Conservation (phyloP, 768 basidiomycete genomes). For the Suillus lakei region DNA sequence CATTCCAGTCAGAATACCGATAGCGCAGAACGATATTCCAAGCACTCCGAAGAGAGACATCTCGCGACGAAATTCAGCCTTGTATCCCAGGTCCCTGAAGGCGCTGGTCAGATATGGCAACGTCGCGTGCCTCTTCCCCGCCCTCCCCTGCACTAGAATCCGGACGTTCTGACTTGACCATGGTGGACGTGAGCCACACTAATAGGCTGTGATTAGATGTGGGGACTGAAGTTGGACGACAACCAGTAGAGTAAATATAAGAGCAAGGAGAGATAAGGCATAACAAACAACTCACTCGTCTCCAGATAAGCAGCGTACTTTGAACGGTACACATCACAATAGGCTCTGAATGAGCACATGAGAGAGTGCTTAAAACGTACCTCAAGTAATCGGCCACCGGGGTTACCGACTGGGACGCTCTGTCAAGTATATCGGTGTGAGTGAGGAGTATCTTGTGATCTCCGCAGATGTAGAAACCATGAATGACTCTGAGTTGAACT, state of each 20-base stretch:
- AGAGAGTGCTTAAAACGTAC: background rate
- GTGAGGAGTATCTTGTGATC: background rate
- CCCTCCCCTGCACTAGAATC: background rate
- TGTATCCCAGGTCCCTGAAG: conserved; percentile 58
- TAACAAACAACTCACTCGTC: background rate
- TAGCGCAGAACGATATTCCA: conserved; percentile 63
- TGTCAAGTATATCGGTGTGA: background rate
- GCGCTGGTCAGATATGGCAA: conserved; percentile 41
- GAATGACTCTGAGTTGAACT: background rate
- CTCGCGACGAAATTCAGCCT: conserved; percentile 57
- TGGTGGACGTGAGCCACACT: background rate
- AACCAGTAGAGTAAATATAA: background rate
- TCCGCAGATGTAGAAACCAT: background rate
- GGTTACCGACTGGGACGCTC: background rate
- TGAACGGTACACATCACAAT: background rate
- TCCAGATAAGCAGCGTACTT: background rate
- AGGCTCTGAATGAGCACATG: background rate
- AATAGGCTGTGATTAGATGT: background rate
- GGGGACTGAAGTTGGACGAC: background rate
- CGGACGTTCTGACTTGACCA: background rate
- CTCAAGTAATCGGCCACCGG: background rate
- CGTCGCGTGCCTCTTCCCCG: background rate
- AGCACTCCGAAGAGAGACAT: conserved; percentile 64
- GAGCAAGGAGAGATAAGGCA: background rate
- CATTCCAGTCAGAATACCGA: conserved; percentile 66